Evolutionary conservation across 1,139 yeast genomes (phyloP), one percentile per base, ranked within the genome.

Genomic region (Cylindricascospora bacillispora): DNA sequence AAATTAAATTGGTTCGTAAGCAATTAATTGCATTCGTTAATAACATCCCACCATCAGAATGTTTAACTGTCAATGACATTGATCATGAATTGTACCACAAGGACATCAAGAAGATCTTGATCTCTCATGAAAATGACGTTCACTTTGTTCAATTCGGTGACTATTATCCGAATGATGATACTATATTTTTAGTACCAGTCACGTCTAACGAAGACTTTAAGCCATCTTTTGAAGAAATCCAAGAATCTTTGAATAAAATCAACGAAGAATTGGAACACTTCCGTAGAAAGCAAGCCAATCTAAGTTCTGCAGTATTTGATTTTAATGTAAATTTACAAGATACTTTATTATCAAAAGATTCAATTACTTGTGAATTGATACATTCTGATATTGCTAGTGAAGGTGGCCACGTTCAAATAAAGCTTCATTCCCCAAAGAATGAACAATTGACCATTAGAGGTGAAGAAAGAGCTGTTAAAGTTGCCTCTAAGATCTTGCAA

Each of bases 11-110:
- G 10, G 73, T 74, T 21, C 81, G 86, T 56, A 74, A 72, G 47
- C 69, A 70, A 12, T 62, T 89, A 38, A 83, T 89, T 35, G 63
- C 70, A 18, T 60, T 67, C 18, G 95, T 89, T 32, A 85, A 83
- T 57, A 62, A 64, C 32, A 66, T 77, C 36, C 63, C 82, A 14
- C 95, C 95, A 25, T 65, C 68, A 29, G 70, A 71, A 35, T 67
- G 81, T 25, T 59, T 62, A 41, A 61, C 62, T 6, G 59, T 83
- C 31, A 54, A 60, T 13, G 95, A 81, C 44, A 67, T 89, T 42
- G 85, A 81, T 47, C 62, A 70, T 10, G 77, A 80, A 49, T 71
- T 85, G 39, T 61, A 70, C 38, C 57, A 60, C 26, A 69, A 67
- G 43, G 67, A 55, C 31, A 49, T 46, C 17, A 57, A 59, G 39